Evolutionary conservation across 106 monocot genomes (phyloP).

Genomic region (Dendrobium nobile): DNA sequence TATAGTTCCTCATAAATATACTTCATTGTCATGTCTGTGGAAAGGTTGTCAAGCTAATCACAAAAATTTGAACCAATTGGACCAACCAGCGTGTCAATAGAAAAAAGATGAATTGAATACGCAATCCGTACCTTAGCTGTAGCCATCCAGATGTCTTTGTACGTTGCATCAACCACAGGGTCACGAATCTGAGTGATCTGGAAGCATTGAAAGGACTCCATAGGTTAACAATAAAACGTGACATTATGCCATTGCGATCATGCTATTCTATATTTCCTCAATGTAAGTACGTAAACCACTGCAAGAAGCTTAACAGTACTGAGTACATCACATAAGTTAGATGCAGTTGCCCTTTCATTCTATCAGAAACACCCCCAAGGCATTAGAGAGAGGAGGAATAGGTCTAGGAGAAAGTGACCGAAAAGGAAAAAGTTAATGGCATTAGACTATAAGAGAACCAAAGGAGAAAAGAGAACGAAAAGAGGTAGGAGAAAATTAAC

Average conservation of each 20-base stretch:
- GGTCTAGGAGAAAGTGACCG: neutral
- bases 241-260: neutral
- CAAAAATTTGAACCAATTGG: neutral
- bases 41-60: neutral
- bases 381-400: neutral
- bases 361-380: neutral
- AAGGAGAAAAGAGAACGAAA: no score
- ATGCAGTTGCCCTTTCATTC: no score
- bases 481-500: no score
- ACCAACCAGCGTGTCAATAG: neutral
- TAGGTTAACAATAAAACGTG: neutral
- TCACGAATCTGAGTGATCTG: slow-evolving; percentile 71
- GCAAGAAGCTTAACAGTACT: neutral
- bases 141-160: slow-evolving; percentile 91
- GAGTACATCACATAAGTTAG: no score
- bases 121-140: slow-evolving; percentile 72
- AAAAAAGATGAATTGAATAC: neutral
- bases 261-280: neutral
- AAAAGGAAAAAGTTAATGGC: neutral
- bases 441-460: neutral
- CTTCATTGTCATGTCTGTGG: neutral
- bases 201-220: slow-evolving; percentile 6
- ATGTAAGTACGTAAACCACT: neutral
- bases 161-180: slow-evolving; percentile 78
- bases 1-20: neutral